These are phyloP conservation scores for Thermomucor indicae-seudaticae DNA, from an alignment of 371 early-diverging fungal species.

Conservation along the genomic window DNA sequence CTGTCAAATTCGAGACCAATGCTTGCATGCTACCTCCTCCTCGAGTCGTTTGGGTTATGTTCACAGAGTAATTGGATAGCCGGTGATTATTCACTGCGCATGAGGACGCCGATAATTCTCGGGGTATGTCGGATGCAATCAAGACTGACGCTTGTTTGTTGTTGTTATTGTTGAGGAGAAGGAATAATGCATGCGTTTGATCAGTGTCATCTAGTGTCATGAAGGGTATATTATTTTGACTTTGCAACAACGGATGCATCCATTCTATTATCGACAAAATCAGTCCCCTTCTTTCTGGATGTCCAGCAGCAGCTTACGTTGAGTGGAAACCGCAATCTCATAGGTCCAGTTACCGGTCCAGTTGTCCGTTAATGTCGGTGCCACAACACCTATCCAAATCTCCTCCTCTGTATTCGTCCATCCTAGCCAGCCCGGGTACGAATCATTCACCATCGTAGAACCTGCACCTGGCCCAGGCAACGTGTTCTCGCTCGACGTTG, in stretches of 20 bases:
- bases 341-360: conserved; percentile 54
- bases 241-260: conserved; percentile 23
- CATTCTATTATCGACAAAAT: conserved; percentile 11
- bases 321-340: conserved; percentile 50
- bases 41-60: conserved; percentile 28
- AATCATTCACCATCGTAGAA: conserved; percentile 17
- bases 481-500: conserved; percentile 33
- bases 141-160: conserved; percentile 32
- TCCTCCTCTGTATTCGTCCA: conserved; percentile 27
- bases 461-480: conserved; percentile 46
- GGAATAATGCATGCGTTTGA: conserved; percentile 45
- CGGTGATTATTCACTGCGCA: conserved; percentile 43
- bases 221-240: conserved; percentile 19
- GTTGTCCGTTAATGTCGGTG: conserved; percentile 25
- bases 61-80: conserved; percentile 23
- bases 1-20: conserved; percentile 29
- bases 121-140: conserved; percentile 25
- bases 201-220: conserved; percentile 56
- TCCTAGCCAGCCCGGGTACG: conserved; percentile 21
- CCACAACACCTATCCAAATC: conserved; percentile 42
- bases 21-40: conserved; percentile 31
- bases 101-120: conserved; percentile 36
- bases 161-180: conserved; percentile 26
- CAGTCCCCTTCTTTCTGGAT: not conserved
- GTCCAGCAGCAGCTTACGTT: conserved; percentile 22